Evolutionary conservation across 2,329 filamentous ascomycete genomes (phyloP), one percentile per base, ranked within the genome.

Genomic region (Rhytidhysteron rufulum): DNA sequence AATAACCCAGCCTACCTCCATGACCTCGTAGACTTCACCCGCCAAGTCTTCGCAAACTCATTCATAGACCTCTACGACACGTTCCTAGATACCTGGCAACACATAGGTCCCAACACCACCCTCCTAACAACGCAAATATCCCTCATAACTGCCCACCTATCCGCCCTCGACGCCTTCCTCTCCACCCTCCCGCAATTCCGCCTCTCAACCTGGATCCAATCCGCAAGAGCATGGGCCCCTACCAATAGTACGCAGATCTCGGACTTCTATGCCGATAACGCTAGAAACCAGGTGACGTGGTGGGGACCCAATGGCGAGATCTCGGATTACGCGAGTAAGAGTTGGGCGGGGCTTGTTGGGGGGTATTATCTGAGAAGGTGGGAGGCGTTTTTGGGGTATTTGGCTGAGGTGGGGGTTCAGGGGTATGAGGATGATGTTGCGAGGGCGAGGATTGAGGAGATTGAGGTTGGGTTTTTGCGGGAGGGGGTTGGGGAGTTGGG

Each of bases 291-390:
- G 43, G 58, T 77, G 41, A 76, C 74, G 5, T 60, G 72, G 9
- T 77, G 73, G 73, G 72, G 72, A 0, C 72, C 72, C 0, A 52
- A 49, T 1, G 71, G 70, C 11, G 57, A 76, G 49, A 72, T 77
- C 30, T 65, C 53, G 25, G 74, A 77, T 52, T 77, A 77, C 43
- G 72, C 73, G 3, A 68, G 65, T 4, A 75, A 74, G 54, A 57
- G 59, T 17, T 77, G 73, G 73, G 63, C 59, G 7, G 73, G 73
- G 1, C 55, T 78, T 0, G 65, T 75, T 4, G 57, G 55, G 1
- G 55, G 54, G 1, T 78, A 76, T 51, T 76, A 77, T 49, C 34
- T 65, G 8, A 65, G 63, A 11, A 55, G 74, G 8, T 77, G 73
- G 73, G 39, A 62, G 35, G 65, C 63, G 21, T 76, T 76, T 47